Conservation (phyloP, 768 basidiomycete genomes). For the Phanerochaete carnosa region DNA sequence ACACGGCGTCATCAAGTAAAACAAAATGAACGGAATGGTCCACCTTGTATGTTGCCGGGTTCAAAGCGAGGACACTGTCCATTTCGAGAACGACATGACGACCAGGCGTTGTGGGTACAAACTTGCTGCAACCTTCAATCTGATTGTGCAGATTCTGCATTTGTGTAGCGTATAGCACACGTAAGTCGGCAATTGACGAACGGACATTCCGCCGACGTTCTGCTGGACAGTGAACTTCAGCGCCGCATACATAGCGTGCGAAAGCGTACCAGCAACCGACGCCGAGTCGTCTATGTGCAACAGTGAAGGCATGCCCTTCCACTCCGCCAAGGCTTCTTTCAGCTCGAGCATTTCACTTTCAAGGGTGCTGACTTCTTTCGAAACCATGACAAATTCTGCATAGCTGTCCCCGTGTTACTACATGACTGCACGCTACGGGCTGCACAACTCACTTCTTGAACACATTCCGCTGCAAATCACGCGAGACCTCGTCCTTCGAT, state of each 20-base stretch:
- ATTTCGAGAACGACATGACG: constrained; percentile 89
- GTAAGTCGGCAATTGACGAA: constrained; percentile 94
- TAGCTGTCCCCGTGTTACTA: constrained; percentile 53
- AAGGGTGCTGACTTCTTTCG: constrained; percentile 93
- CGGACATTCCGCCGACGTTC: constrained; percentile 64
- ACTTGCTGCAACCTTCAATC: constrained; percentile 94
- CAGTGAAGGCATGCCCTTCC: constrained; percentile 92
- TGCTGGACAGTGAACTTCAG: constrained; percentile 17
- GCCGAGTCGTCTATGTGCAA: constrained; percentile 86
- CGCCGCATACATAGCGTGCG: constrained; percentile 9
- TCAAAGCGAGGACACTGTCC: constrained; percentile 77
- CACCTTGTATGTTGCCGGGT: constrained; percentile 93
- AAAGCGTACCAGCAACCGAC: constrained; percentile 47
- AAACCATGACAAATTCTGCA: constrained; percentile 93
- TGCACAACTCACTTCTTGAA: constrained; percentile 75
- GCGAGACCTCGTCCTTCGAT: constrained; percentile 68
- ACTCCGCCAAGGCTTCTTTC: constrained; percentile 90
- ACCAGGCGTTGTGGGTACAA: constrained; percentile 87
- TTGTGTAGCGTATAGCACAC: constrained; percentile 91
- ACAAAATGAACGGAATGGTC: constrained; percentile 87
- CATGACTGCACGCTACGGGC: not conserved
- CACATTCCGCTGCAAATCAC: constrained; percentile 86
- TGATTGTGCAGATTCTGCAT: constrained; percentile 87
- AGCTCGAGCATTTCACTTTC: constrained; percentile 98
- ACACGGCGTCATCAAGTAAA: constrained; percentile 84